phyloP scores from a whole-genome alignment of 306 rosid species.

The Cucumis melo region DNA sequence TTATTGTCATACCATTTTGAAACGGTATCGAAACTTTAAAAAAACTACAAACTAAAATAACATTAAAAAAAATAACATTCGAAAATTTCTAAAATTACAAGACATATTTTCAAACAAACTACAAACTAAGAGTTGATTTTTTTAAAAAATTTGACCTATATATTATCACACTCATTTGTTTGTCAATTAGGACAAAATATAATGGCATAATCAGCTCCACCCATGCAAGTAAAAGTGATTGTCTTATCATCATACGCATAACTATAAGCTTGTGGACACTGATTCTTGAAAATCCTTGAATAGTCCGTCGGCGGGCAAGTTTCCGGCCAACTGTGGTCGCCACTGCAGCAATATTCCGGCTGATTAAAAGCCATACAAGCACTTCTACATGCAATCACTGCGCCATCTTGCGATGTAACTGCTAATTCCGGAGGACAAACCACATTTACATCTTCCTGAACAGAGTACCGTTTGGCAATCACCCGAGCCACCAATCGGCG shows the following conservation, averaged over 20 bases:
- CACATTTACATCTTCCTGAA: conserved; percentile 10
- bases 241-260: conserved; percentile 45
- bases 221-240: conserved; percentile 34
- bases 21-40: too few species aligned
- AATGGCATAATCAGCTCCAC: conserved; percentile 27
- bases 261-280: conserved; percentile 60
- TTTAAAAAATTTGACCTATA: too few species aligned
- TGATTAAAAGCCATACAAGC: conserved; percentile 34
- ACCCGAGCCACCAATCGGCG: conserved; percentile 29
- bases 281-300: conserved; percentile 24
- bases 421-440: conserved; percentile 28
- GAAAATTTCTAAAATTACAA: too few species aligned
- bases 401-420: conserved; percentile 16
- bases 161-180: too few species aligned
- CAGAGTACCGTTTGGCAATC: conserved; percentile 22
- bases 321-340: neutral
- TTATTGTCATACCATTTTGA: too few species aligned
- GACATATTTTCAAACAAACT: too few species aligned
- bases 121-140: too few species aligned
- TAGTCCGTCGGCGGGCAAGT: conserved; percentile 36
- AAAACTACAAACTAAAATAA: too few species aligned
- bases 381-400: conserved; percentile 49
- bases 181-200: conserved; percentile 36
- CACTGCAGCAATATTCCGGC: conserved; percentile 43
- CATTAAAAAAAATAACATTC: too few species aligned